Percentiles rank a stretch among this genome's conserved stretches.
phyloP scores from a whole-genome alignment of 2,329 filamentous ascomycete species.

The Cucurbitaria berberidis region DNA sequence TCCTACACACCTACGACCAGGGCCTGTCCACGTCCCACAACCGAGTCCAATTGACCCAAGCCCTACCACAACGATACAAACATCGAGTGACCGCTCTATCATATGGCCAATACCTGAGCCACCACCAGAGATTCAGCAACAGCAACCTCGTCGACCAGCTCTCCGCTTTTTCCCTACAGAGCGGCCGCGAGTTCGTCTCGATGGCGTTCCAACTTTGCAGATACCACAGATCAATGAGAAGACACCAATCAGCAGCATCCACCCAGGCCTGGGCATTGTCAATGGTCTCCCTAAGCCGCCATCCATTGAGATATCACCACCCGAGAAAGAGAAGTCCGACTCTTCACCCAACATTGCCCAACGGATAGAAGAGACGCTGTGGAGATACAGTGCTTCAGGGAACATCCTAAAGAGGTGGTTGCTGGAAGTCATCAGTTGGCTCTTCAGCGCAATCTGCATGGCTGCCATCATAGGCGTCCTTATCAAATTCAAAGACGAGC shows the following conservation, averaged over 20 bases:
- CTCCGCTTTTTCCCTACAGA: constrained; percentile 25
- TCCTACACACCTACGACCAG: constrained; percentile 4
- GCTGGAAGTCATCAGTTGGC: constrained; percentile 34
- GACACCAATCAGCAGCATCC: constrained; percentile 2
- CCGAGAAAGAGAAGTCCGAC: constrained; percentile 7
- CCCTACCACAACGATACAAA: constrained; percentile 29
- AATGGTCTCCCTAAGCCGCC: constrained; percentile 13
- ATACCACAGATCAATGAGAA: constrained; percentile 17
- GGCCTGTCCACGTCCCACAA: background rate
- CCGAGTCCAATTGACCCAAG: constrained; percentile 5
- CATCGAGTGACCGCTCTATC: constrained; percentile 18
- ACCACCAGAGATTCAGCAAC: constrained; percentile 20
- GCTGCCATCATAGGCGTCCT: constrained; percentile 22
- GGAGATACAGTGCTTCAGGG: constrained; percentile 17
- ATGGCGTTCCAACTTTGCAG: constrained; percentile 5
- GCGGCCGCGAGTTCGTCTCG: constrained; percentile 19
- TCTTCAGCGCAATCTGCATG: constrained; percentile 35
- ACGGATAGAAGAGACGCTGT: constrained; percentile 28
- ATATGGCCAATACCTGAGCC: constrained; percentile 31
- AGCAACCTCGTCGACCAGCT: constrained; percentile 8
- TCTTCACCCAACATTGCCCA: constrained; percentile 23
- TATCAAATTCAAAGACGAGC: constrained; percentile 9
- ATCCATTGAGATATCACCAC: constrained; percentile 10
- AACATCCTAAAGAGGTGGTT: constrained; percentile 35
- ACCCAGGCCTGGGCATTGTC: constrained; percentile 10